A percentile compares a stretch with the other conserved stretches of the same genome.
Conservation (phyloP, 176 grass and related monocot species). For the Oryza australiensis region DNA sequence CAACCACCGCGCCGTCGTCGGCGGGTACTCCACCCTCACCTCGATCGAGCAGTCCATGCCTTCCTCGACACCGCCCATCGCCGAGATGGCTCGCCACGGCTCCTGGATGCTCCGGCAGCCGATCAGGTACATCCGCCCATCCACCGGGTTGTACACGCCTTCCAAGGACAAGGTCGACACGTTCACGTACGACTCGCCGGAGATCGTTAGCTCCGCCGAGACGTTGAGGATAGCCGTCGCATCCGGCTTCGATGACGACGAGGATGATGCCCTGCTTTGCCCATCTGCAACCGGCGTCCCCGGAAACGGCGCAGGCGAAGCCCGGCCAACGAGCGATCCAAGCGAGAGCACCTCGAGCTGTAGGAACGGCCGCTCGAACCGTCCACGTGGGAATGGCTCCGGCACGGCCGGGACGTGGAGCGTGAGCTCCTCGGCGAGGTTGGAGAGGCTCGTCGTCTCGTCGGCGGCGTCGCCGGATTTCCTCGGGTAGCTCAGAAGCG, state of each 20-base stretch:
- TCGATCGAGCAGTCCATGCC: conserved; percentile 87
- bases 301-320: not conserved
- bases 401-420: conserved; percentile 54
- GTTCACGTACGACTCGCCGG: conserved; percentile 10
- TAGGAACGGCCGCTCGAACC: conserved; percentile 55
- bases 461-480: not conserved
- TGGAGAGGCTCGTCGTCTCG: conserved; percentile 32
- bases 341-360: conserved; percentile 75
- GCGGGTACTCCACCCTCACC: conserved; percentile 78
- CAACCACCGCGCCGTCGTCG: conserved; percentile 79
- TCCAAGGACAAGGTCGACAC: conserved; percentile 58
- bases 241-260: not conserved
- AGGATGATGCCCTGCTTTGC: not conserved
- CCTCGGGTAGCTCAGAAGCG: conserved; percentile 77
- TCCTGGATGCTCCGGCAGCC: conserved; percentile 61
- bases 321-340: conserved; percentile 56
- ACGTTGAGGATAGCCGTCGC: conserved; percentile 38
- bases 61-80: conserved; percentile 39
- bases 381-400: conserved; percentile 34
- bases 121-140: conserved; percentile 85
- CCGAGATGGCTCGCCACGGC: conserved; percentile 36
- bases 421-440: conserved; percentile 60
- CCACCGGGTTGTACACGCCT: conserved; percentile 79
- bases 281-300: not conserved
- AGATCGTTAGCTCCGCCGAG: conserved; percentile 40